Evolutionary conservation across 176 grass and related monocot species (phyloP).

Genomic region (Cenchrus fungigraminus): DNA sequence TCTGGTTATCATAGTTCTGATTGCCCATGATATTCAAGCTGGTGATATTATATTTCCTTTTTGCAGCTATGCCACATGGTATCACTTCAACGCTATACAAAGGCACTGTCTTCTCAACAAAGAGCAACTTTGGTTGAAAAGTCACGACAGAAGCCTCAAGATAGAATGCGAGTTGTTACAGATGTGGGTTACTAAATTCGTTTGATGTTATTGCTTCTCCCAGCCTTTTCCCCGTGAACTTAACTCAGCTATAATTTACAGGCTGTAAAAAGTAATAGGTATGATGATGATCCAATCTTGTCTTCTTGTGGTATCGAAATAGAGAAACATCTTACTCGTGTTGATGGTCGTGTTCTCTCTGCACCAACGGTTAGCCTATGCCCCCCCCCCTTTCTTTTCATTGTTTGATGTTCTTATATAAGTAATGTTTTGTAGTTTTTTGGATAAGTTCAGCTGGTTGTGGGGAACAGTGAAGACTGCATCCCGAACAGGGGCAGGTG

Average conservation of each 20-base stretch:
- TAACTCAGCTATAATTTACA: constrained; percentile 38
- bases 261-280: constrained; percentile 67
- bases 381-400: neutral
- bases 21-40: constrained; percentile 5
- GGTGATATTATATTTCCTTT: constrained; percentile 1
- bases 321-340: constrained; percentile 50
- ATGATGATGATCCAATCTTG: constrained; percentile 69
- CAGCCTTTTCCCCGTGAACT: neutral
- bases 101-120: constrained; percentile 73
- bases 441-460: constrained; percentile 59
- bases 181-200: constrained; percentile 50
- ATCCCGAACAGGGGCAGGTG: constrained; percentile 70
- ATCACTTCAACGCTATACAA: constrained; percentile 73
- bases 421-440: constrained; percentile 38
- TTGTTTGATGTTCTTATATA: constrained; percentile 14
- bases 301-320: constrained; percentile 70
- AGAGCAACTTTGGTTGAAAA: constrained; percentile 73
- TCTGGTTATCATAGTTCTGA: constrained; percentile 31
- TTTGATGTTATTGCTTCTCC: constrained; percentile 6
- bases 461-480: constrained; percentile 72
- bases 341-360: constrained; percentile 69
- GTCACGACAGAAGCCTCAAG: constrained; percentile 73
- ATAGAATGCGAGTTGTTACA: constrained; percentile 62
- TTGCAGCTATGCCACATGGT: constrained; percentile 63
- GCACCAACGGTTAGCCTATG: constrained; percentile 63